A percentile compares a stretch with the other conserved stretches of the same genome.
phyloP scores from a whole-genome alignment of 495 filamentous ascomycete species.

The Hyaloscypha hepaticicola region DNA sequence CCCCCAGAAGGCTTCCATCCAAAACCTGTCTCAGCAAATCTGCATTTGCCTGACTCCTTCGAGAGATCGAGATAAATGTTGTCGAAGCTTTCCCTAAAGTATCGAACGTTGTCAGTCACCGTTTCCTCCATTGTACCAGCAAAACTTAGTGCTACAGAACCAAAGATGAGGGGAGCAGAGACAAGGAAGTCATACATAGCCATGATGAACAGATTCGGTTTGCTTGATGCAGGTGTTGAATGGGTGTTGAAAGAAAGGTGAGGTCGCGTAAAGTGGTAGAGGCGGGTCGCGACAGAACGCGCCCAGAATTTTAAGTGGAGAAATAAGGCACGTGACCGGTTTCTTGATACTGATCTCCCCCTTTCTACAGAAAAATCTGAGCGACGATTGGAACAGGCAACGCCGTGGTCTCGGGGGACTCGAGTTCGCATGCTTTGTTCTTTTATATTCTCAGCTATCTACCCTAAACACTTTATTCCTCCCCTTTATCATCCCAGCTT shows the following conservation, averaged over 20 bases:
- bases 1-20: conserved; percentile 90
- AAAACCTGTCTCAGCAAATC: conserved; percentile 87
- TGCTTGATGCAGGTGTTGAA: neutral
- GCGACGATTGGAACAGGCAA: no score
- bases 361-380: neutral
- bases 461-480: no score
- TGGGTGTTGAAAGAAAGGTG: neutral
- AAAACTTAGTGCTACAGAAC: neutral
- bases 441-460: no score
- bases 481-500: no score
- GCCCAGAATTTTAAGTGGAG: neutral
- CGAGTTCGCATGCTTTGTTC: no score
- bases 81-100: conserved; percentile 79
- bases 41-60: conserved; percentile 83
- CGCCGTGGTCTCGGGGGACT: no score
- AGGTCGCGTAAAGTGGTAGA: conserved; percentile 14
- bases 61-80: conserved; percentile 94
- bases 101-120: conserved; percentile 9
- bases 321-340: neutral
- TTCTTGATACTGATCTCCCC: no score
- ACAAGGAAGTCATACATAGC: conserved; percentile 12
- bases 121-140: neutral
- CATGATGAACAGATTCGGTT: conserved; percentile 2
- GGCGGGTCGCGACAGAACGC: conserved; percentile 1
- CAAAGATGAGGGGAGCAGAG: neutral